A percentile compares a stretch with the other conserved stretches of the same genome.
These are phyloP conservation scores for Ceratocystis alfenasii DNA, from an alignment of 2,329 filamentous ascomycete genomes.

Conservation along the genomic window DNA sequence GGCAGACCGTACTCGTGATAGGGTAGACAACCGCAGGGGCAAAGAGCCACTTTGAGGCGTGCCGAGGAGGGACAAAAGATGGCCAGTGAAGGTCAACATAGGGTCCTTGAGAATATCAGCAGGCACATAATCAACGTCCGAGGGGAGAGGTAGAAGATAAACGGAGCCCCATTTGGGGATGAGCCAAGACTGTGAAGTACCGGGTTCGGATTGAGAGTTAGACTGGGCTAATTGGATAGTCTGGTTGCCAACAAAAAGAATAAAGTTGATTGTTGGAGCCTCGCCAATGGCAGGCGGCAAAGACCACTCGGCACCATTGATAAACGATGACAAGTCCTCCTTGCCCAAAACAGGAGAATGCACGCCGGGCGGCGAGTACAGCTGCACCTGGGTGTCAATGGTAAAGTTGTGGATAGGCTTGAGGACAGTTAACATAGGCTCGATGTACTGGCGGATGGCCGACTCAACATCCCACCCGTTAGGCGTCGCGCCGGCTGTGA, in stretches of 20 bases:
- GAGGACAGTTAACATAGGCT: constrained; percentile 67
- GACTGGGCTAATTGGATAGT: constrained; percentile 46
- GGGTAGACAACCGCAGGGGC: constrained; percentile 69
- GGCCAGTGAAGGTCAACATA: constrained; percentile 80
- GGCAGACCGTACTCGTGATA: constrained; percentile 74
- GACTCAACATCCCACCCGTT: constrained; percentile 85
- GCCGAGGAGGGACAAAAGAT: constrained; percentile 77
- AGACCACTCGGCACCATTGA: constrained; percentile 97
- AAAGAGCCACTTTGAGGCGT: constrained; percentile 73
- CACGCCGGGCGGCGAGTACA: constrained; percentile 67
- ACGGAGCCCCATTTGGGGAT: constrained; percentile 88
- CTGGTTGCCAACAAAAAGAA: constrained; percentile 74
- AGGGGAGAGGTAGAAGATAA: constrained; percentile 42
- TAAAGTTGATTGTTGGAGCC: constrained; percentile 91
- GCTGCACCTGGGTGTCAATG: constrained; percentile 88
- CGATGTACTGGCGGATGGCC: constrained; percentile 68
- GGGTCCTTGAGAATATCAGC: constrained; percentile 60
- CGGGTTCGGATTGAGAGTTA: constrained; percentile 18
- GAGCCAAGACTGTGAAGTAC: constrained; percentile 60
- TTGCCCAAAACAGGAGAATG: constrained; percentile 57
- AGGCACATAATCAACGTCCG: constrained; percentile 42
- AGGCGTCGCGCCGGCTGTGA: constrained; percentile 64
- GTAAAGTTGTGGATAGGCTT: constrained; percentile 86
- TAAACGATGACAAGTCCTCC: constrained; percentile 83
- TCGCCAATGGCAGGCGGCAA: constrained; percentile 84